These are phyloP conservation scores for Decorospora gaudefroyi DNA, from an alignment of 2,329 filamentous ascomycete genomes.

Conservation along the genomic window DNA sequence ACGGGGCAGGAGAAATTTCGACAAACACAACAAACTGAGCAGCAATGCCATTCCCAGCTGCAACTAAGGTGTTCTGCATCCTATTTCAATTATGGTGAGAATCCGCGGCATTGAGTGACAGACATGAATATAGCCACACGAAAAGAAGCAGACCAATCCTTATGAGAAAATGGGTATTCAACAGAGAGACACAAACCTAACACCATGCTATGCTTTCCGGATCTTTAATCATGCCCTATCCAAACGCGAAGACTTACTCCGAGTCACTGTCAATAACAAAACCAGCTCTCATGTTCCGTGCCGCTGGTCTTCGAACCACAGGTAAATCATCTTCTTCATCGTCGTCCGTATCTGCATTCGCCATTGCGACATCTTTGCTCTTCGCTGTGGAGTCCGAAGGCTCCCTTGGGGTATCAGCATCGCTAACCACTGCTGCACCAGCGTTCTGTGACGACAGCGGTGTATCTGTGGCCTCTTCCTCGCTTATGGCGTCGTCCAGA, in stretches of 20 bases:
- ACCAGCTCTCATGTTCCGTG: constrained; percentile 48
- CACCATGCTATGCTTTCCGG: constrained; percentile 23
- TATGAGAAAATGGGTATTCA: constrained; percentile 29
- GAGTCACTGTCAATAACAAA: constrained; percentile 55
- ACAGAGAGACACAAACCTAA: constrained; percentile 19
- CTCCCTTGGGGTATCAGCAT: constrained; percentile 22
- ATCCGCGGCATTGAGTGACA: too few relatives aligned
- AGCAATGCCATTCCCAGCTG: too few relatives aligned
- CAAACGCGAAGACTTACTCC: constrained; percentile 32
- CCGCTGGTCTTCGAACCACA: constrained; percentile 41
- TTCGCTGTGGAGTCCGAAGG: constrained; percentile 4
- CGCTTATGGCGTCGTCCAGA: constrained; percentile 30
- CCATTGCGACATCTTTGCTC: constrained; percentile 31
- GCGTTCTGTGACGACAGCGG: constrained; percentile 48
- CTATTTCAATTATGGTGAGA: too few relatives aligned
- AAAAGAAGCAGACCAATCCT: too few relatives aligned
- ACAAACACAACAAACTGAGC: too few relatives aligned
- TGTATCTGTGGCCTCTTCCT: constrained; percentile 48
- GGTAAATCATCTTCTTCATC: constrained; percentile 49
- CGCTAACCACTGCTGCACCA: constrained; percentile 12
- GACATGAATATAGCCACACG: too few relatives aligned
- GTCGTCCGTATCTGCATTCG: constrained; percentile 43
- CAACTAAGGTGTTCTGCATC: too few relatives aligned
- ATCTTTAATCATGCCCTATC: constrained; percentile 2
- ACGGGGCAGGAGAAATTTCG: not conserved